Evolutionary conservation across 1,284 basidiomycete species (phyloP).

Genomic region (Fistulinella cinereoalba): DNA sequence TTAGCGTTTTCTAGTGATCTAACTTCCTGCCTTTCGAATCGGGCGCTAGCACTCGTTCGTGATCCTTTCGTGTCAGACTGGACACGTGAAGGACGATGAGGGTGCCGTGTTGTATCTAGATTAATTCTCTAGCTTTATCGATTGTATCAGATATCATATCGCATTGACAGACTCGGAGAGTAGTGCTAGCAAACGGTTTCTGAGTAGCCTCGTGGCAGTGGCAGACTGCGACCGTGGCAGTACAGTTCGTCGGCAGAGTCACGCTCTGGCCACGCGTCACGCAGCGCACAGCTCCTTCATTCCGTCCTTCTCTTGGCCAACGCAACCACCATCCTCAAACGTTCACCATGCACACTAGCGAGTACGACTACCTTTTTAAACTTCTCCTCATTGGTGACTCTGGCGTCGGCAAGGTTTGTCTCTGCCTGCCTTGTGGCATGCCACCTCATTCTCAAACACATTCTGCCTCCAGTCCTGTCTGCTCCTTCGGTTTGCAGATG

Average conservation of each 20-base stretch:
- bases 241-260: slow-evolving; percentile 25
- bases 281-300: slow-evolving; percentile 37
- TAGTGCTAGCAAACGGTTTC: too few relatives aligned
- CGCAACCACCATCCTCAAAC: slow-evolving; percentile 17
- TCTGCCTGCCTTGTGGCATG: slow-evolving; percentile 39
- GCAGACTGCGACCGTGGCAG: slow-evolving; percentile 24
- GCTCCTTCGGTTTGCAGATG: slow-evolving; percentile 97
- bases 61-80: too few relatives aligned
- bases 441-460: slow-evolving; percentile 8
- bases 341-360: slow-evolving; percentile 77
- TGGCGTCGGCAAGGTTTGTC: slow-evolving; percentile 89
- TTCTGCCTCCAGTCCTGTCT: slow-evolving; percentile 78
- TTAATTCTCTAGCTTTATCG: too few relatives aligned
- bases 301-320: slow-evolving; percentile 28
- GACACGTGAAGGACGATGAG: too few relatives aligned
- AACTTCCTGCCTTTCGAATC: too few relatives aligned
- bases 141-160: too few relatives aligned
- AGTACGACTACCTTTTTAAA: slow-evolving; percentile 98
- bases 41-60: too few relatives aligned
- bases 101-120: too few relatives aligned
- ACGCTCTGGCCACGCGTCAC: slow-evolving; percentile 38
- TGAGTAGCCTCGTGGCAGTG: too few relatives aligned
- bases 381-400: slow-evolving; percentile 91
- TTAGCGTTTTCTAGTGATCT: too few relatives aligned
- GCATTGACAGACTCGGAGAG: too few relatives aligned